Evolutionary conservation across 169 alveolate species (phyloP).

Genomic region (Plasmodium relictum): DNA sequence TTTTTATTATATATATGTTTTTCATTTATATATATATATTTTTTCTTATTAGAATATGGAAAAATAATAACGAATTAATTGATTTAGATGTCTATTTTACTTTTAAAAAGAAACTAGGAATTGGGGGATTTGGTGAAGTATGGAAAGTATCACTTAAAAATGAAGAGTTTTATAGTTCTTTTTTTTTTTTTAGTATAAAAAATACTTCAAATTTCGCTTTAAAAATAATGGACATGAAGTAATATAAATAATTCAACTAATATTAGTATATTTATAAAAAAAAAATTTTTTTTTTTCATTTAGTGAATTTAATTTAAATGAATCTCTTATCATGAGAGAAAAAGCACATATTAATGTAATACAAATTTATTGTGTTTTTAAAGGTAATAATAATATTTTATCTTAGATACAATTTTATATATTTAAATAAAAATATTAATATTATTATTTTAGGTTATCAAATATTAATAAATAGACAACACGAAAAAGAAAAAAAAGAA

Average conservation of each 20-base stretch:
- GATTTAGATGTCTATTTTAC: constrained; percentile 48
- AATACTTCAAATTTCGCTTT: constrained; percentile 44
- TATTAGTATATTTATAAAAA: not conserved
- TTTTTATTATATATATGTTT: not conserved
- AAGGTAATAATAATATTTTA: constrained; percentile 16
- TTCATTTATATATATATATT: not conserved
- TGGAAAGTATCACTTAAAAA: constrained; percentile 47
- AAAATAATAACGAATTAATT: constrained; percentile 20
- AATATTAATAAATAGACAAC: constrained; percentile 35
- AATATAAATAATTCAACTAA: not conserved
- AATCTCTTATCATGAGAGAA: constrained; percentile 61
- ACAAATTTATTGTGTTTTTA: constrained; percentile 38
- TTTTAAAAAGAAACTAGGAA: constrained; percentile 29
- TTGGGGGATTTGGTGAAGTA: constrained; percentile 74
- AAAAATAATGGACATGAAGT: constrained; percentile 69
- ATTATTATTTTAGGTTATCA: constrained; percentile 31
- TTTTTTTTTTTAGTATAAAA: constrained; percentile 42
- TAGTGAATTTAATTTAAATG: constrained; percentile 68
- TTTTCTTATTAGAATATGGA: constrained; percentile 33
- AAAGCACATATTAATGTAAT: constrained; percentile 52
- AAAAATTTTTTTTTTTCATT: not conserved
- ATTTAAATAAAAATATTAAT: not conserved
- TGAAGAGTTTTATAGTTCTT: constrained; percentile 20
- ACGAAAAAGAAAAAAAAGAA: constrained; percentile 47
- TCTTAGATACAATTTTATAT: not conserved